Evolutionary conservation across 495 filamentous ascomycete genomes (phyloP), one percentile per base, ranked within the genome.

Genomic region (Glonium stellatum): DNA sequence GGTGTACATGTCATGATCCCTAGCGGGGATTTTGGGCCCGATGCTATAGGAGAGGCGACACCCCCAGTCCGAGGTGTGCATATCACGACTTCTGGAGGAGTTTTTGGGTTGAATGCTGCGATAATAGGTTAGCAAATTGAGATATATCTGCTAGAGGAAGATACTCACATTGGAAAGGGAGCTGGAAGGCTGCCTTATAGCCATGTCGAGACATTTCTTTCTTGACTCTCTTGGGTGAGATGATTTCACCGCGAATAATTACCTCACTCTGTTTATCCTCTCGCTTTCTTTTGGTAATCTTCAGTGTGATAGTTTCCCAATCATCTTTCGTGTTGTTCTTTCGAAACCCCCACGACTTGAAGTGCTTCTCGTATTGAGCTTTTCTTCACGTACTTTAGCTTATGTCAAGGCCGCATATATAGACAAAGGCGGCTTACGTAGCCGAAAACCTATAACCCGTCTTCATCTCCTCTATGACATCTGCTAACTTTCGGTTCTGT

Each of bases 241-340:
- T 31, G 25, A 44, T 5, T 21, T 44, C 41, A 46, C 15, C 37
- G 54, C 18, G 36, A 36, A 46, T 47, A 13, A 10, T 46, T 11
- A 57, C 34, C 35, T 57, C 36, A 27, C 54, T 57, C 54, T 46
- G 36, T 47, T 46, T 46, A n/a, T 46, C 18, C 15, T 57, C 25
- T 47, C 54, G 15, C 25, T 57, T 57, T 46, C 54, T 42, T 46
- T 57, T 57, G 8, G 15, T 47, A 18, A 57, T 18, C 41, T 57
- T 42, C n/a, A 23, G 11, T 22, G 21, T 21, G 12, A 47, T 37
- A 44, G 35, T 25, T 21, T 57, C 41, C 54, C 54, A 57, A 9
- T 25, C 18, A 12, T 57, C 41, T 23, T 34, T 57, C 18, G 15
- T 44, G 5, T 44, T 57, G 19, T 57, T 48, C 36, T 57, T 57